These are phyloP conservation scores for Phytophthora megakarya DNA, from an alignment of 352 stramenopile species.

Conservation along the genomic window DNA sequence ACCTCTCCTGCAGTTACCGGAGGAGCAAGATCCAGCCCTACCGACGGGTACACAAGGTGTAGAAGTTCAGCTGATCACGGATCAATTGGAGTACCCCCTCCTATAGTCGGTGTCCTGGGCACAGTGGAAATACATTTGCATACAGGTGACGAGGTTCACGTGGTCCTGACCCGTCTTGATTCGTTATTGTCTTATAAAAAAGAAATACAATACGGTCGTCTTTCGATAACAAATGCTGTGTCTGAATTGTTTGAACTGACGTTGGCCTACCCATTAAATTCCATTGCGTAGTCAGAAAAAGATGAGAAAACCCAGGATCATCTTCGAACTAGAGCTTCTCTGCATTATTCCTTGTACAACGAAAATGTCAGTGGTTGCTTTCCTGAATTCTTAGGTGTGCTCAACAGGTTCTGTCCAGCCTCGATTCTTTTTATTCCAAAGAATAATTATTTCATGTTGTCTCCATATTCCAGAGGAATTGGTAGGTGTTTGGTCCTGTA, in stretches of 20 bases:
- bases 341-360: slow-evolving; percentile 9
- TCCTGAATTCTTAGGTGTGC: neutral
- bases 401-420: slow-evolving; percentile 7
- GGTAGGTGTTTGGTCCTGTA: slow-evolving; percentile 1
- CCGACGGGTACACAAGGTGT: no score
- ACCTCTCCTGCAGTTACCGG: no score
- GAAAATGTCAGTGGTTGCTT: slow-evolving; percentile 14
- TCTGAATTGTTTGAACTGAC: slow-evolving; percentile 28
- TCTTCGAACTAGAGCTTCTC: neutral
- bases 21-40: no score
- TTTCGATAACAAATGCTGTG: slow-evolving; percentile 4
- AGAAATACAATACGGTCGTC: slow-evolving; percentile 23
- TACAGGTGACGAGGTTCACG: slow-evolving; percentile 25
- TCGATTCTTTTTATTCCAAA: slow-evolving; percentile 15
- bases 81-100: no score
- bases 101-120: no score
- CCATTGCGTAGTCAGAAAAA: slow-evolving; percentile 35
- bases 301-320: slow-evolving; percentile 21
- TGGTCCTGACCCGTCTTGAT: slow-evolving; percentile 16
- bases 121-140: no score
- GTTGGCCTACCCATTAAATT: slow-evolving; percentile 32
- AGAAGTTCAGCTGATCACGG: no score
- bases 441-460: slow-evolving; percentile 26
- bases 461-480: slow-evolving; percentile 15
- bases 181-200: slow-evolving; percentile 30